Evolutionary conservation across 495 filamentous ascomycete species (phyloP).

Genomic region (Aspergillus kassunensis): DNA sequence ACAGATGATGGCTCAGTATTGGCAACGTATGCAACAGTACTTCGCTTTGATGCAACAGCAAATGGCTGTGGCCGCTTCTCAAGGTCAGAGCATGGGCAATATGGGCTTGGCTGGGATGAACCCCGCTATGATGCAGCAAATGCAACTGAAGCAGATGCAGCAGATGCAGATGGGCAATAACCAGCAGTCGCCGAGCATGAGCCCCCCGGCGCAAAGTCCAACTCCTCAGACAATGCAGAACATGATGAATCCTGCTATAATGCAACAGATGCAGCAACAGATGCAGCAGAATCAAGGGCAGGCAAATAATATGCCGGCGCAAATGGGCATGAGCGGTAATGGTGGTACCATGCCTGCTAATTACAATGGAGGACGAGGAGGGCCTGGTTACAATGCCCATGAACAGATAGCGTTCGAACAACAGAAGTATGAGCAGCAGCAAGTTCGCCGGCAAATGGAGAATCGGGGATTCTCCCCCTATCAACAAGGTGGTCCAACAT

Average conservation of each 20-base stretch:
- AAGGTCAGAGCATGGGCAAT: constrained; percentile 44
- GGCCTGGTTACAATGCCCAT: constrained; percentile 63
- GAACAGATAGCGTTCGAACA: constrained; percentile 83
- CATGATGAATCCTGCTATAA: constrained; percentile 61
- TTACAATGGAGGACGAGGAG: constrained; percentile 33
- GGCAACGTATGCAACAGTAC: constrained; percentile 96
- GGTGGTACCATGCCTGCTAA: constrained; percentile 22
- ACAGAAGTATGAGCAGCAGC: constrained; percentile 79
- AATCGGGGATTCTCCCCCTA: constrained; percentile 47
- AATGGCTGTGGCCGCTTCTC: constrained; percentile 45
- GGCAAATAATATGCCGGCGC: constrained; percentile 20
- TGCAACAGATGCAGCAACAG: constrained; percentile 69
- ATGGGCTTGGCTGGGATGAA: constrained; percentile 72
- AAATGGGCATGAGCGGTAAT: constrained; percentile 18
- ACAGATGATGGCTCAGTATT: constrained; percentile 96
- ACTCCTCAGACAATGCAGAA: constrained; percentile 41
- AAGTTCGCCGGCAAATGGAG: constrained; percentile 46
- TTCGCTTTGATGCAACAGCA: constrained; percentile 90
- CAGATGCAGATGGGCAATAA: constrained; percentile 62
- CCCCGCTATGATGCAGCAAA: constrained; percentile 76
- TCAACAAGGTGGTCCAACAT: constrained; percentile 62
- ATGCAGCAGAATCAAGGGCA: constrained; percentile 50
- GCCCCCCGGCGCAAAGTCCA: constrained; percentile 44
- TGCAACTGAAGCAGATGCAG: constrained; percentile 77
- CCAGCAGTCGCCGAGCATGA: constrained; percentile 42